A percentile compares a stretch with the other conserved stretches of the same genome.
phyloP scores from a whole-genome alignment of 345 rosid genomes.

The Sisymbrium irio region DNA sequence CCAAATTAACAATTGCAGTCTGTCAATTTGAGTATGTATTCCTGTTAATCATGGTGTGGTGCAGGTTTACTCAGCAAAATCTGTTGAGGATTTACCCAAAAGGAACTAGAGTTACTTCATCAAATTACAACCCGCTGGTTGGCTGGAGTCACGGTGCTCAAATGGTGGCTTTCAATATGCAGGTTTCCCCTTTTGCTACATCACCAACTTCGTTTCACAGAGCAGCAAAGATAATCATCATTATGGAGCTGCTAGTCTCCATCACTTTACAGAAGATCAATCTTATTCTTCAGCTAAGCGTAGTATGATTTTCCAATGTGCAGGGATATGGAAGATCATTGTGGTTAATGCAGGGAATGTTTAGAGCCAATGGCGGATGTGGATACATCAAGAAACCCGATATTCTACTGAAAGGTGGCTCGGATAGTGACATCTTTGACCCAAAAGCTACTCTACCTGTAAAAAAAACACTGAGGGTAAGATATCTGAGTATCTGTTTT shows the following conservation, averaged over 20 bases:
- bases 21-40: not conserved
- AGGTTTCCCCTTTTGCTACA: conserved; percentile 42
- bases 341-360: conserved; percentile 85
- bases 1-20: not conserved
- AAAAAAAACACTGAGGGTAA: conserved; percentile 34
- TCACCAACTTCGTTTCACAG: not conserved
- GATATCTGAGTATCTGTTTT: conserved; percentile 1
- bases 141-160: conserved; percentile 91
- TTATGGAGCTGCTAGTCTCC: conserved; percentile 4
- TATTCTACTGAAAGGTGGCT: conserved; percentile 46
- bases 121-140: conserved; percentile 68
- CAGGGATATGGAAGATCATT: conserved; percentile 72
- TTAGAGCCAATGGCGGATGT: conserved; percentile 68
- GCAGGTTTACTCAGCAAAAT: conserved; percentile 66
- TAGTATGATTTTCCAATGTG: not conserved
- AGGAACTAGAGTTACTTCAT: conserved; percentile 59
- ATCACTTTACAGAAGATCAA: not conserved
- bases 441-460: conserved; percentile 46
- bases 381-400: conserved; percentile 72
- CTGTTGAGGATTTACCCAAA: conserved; percentile 71
- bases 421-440: conserved; percentile 53
- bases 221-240: not conserved
- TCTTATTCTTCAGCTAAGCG: not conserved
- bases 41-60: not conserved
- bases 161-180: conserved; percentile 92